Conservation (phyloP, 2,329 filamentous ascomycete species). For the Cercospora zeina region DNA sequence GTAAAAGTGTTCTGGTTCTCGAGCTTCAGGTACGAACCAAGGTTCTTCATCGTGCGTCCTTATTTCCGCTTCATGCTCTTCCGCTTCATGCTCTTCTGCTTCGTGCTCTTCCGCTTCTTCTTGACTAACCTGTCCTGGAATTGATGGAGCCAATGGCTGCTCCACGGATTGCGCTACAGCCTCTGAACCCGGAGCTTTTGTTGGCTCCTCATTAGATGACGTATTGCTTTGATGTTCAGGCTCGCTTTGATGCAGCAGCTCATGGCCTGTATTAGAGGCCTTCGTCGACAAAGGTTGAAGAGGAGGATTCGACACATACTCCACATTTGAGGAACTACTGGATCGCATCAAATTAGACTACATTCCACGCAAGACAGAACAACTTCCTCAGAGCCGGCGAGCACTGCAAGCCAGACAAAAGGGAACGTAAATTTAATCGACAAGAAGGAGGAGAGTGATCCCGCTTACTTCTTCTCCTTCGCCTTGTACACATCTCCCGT, state of each 20-base stretch:
- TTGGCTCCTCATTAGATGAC: background rate
- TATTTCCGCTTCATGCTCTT: background rate
- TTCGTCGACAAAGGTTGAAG: background rate
- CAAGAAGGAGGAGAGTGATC: slow-evolving; percentile 9
- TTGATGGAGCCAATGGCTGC: background rate
- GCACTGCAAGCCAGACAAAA: background rate
- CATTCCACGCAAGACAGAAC: background rate
- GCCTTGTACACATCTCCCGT: slow-evolving; percentile 53
- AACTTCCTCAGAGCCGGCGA: background rate
- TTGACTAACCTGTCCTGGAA: background rate
- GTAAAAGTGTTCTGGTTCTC: background rate
- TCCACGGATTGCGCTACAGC: background rate
- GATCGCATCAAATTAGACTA: slow-evolving; percentile 21
- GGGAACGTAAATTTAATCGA: background rate
- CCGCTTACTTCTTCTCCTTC: slow-evolving; percentile 32
- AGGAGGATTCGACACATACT: background rate
- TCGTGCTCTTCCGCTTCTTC: background rate
- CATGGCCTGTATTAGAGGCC: background rate
- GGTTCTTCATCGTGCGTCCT: background rate
- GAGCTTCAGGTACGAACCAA: background rate
- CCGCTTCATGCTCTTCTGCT: background rate
- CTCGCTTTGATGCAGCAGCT: background rate
- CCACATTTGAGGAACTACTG: slow-evolving; percentile 16
- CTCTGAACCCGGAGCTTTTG: background rate
- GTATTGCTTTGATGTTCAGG: too few relatives aligned